phyloP scores from a whole-genome alignment of 805 yeast species.

The Candida golubevii region DNA sequence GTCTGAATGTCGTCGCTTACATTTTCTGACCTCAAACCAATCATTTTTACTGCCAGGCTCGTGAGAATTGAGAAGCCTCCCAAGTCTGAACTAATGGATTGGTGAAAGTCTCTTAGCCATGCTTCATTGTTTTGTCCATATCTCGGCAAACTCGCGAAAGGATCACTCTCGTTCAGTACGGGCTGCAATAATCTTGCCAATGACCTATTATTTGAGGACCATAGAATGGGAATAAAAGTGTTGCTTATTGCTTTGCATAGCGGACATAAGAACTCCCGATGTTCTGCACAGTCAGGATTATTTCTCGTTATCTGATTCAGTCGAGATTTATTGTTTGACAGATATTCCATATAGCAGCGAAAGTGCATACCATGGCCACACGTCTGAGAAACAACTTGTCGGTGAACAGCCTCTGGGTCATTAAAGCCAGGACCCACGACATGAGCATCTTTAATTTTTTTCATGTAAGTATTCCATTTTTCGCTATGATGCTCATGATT shows the following conservation, averaged over 20 bases:
- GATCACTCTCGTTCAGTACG: background rate
- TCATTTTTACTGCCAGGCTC: constrained; percentile 26
- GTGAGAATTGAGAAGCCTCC: constrained; percentile 23
- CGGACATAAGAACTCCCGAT: constrained; percentile 81
- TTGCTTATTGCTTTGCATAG: constrained; percentile 85
- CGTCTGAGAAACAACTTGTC: constrained; percentile 54
- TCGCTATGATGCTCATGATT: constrained; percentile 18
- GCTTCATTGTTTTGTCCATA: constrained; percentile 14
- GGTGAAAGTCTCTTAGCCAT: constrained; percentile 26
- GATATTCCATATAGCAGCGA: constrained; percentile 64
- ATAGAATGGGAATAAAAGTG: constrained; percentile 72
- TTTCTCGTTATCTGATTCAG: constrained; percentile 77
- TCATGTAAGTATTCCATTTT: constrained; percentile 38
- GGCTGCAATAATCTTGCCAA: constrained; percentile 21
- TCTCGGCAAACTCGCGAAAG: constrained; percentile 16
- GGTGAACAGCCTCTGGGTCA: constrained; percentile 31
- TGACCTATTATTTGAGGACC: constrained; percentile 45
- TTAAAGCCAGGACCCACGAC: constrained; percentile 75
- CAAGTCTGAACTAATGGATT: constrained; percentile 20
- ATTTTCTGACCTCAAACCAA: constrained; percentile 17
- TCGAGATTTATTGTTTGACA: constrained; percentile 50
- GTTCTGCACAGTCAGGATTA: constrained; percentile 66
- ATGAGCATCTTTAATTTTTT: constrained; percentile 29
- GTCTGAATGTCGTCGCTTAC: constrained; percentile 16
- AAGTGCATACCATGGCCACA: constrained; percentile 96